Conservation (phyloP, 2,329 filamentous ascomycete genomes). For the Sarocladiaceae sp. region DNA sequence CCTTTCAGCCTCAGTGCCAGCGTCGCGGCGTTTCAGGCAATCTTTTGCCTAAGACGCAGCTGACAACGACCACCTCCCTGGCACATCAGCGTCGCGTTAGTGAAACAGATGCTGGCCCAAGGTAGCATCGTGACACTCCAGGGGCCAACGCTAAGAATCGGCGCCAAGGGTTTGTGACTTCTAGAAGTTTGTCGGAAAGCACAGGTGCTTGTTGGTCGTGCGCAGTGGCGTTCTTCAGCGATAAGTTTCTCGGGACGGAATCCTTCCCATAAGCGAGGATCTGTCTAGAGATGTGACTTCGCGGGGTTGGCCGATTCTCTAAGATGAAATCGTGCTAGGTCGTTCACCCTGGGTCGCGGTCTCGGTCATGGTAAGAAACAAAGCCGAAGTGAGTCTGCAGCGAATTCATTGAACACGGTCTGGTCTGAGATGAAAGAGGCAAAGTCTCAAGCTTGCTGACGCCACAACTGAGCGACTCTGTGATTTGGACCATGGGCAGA, state of each 20-base stretch:
- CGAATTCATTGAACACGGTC: too few relatives aligned
- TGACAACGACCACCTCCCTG: not conserved
- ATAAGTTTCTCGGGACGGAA: not conserved
- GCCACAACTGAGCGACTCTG: not conserved
- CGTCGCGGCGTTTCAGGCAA: slow-evolving; percentile 2
- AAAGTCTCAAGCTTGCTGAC: not conserved
- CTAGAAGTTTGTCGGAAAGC: not conserved
- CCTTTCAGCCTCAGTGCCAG: not conserved
- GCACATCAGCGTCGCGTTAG: not conserved
- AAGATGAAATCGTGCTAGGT: not conserved
- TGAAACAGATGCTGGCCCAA: not conserved
- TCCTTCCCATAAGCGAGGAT: too few relatives aligned
- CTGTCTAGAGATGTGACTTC: too few relatives aligned
- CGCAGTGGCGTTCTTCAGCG: not conserved
- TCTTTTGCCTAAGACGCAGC: not conserved
- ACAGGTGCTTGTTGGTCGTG: not conserved
- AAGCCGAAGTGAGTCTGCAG: too few relatives aligned
- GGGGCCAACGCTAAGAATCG: not conserved
- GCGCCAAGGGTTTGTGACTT: not conserved
- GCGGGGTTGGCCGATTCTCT: not conserved
- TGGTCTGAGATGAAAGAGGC: not conserved
- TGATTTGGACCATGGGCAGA: not conserved
- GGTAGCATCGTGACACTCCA: not conserved
- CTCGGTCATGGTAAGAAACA: not conserved
- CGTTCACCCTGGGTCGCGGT: too few relatives aligned